Evolutionary conservation across 352 stramenopile genomes (phyloP), one percentile per base, ranked within the genome.

Genomic region (Aphanomyces stellatus): DNA sequence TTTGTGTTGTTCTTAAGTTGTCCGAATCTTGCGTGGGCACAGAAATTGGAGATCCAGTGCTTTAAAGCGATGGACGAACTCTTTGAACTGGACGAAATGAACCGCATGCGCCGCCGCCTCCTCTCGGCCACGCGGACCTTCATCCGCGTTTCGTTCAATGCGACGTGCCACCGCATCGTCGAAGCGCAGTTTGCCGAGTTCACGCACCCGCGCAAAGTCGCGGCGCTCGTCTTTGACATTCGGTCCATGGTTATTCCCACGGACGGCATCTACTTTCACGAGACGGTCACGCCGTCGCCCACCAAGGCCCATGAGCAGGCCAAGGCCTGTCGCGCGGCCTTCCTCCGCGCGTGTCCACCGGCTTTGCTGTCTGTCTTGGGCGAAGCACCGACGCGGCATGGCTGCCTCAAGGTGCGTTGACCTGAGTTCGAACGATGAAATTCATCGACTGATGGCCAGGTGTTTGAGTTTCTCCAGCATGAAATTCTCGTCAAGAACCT

Each of bases 401-500:
- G 57, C 15, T 49, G 43, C 40, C 35, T 65, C 1, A 65, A 65
- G 37, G 57, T 65, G 56, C 27, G 43, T 37, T 19, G 19, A 35
- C n/a, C 24, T 65, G 28, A 51, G 1, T 11, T 51, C 17, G n/a
- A 10, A n/a, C 5, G 22, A 56, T 4, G 33, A 35, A 0, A n/a
- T 15, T 34, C 49, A 34, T 53, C 7, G 31, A 17, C 22, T 24
- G 34, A 41, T 34, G 17, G 15, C 7, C 43, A 65, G 57, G 13
- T 65, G 17, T 65, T 65, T 55, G 57, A 65, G 40, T 65, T 65
- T 33, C 24, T 65, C 11, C 57, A 65, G 31, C 57, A 65, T 55
- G 57, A 65, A 65, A 13, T 65, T 5, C 33, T 65, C 25, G 57
- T 65, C 24, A 65, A 65, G 43, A 65, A 46, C 43, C 28, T 65